These are phyloP conservation scores for Clarireedia hainanense DNA, from an alignment of 2,329 filamentous ascomycete genomes.

Conservation along the genomic window DNA sequence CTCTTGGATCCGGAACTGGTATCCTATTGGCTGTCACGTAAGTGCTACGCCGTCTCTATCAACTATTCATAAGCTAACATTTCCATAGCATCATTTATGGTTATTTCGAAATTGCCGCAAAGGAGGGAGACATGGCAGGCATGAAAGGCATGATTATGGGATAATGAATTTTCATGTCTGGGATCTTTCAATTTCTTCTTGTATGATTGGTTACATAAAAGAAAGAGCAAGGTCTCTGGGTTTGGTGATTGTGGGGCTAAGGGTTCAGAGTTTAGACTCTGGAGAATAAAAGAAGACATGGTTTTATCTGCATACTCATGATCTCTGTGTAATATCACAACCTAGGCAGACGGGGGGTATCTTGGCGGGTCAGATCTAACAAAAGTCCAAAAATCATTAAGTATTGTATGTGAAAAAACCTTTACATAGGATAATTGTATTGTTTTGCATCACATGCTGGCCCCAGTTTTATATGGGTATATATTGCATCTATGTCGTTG, in stretches of 20 bases:
- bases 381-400: neutral
- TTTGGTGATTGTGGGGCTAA: neutral
- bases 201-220: constrained; percentile 11
- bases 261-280: neutral
- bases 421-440: neutral
- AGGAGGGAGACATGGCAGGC: constrained; percentile 90
- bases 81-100: constrained; percentile 83
- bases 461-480: no score
- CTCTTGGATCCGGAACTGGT: constrained; percentile 93
- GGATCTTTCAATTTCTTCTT: constrained; percentile 21
- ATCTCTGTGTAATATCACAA: constrained; percentile 6
- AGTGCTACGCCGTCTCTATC: constrained; percentile 37
- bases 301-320: constrained; percentile 4
- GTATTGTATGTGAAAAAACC: neutral
- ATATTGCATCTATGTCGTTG: no score
- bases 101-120: constrained; percentile 98
- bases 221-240: constrained; percentile 3
- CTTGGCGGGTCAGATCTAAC: neutral
- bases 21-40: constrained; percentile 97
- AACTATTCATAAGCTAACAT: constrained; percentile 30
- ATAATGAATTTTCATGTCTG: constrained; percentile 32
- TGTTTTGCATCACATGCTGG: neutral
- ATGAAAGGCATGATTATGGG: constrained; percentile 69
- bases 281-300: neutral
- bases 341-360: neutral